Percentiles rank a stretch among this genome's conserved stretches.
Evolutionary conservation across 805 yeast species (phyloP).

Genomic region (Yarrowia hollandica): DNA sequence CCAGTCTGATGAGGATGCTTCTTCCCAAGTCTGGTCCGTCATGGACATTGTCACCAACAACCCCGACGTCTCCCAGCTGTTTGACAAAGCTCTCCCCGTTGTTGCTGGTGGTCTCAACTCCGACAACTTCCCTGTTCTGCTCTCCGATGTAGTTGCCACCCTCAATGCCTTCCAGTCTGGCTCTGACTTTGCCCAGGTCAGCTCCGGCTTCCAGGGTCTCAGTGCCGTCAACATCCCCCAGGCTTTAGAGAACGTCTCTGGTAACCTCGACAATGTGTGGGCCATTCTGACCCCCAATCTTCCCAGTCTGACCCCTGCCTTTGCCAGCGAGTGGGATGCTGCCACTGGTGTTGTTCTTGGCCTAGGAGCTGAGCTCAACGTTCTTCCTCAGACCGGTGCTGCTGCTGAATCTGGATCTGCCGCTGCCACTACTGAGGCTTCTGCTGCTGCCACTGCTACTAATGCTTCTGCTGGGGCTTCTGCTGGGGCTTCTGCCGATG

Average conservation of each 20-base stretch:
- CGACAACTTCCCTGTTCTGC: slow-evolving; percentile 9
- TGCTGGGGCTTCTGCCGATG: neutral
- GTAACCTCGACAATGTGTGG: neutral
- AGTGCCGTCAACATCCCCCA: slow-evolving; percentile 5
- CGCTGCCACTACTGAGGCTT: neutral
- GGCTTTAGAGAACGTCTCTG: neutral
- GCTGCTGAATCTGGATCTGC: neutral
- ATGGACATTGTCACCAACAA: slow-evolving; percentile 7
- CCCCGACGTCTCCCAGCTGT: neutral
- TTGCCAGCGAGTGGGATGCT: slow-evolving; percentile 4
- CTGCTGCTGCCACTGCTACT: neutral
- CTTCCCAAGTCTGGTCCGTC: slow-evolving; percentile 5
- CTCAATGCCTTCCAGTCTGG: neutral
- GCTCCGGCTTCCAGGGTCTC: neutral
- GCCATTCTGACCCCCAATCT: neutral
- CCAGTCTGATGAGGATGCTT: slow-evolving; percentile 5
- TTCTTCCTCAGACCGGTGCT: neutral
- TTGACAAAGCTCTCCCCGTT: neutral
- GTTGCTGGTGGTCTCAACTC: slow-evolving; percentile 7
- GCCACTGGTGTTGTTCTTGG: neutral
- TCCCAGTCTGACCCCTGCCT: slow-evolving; percentile 12
- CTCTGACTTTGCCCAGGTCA: neutral
- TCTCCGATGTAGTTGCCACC: neutral
- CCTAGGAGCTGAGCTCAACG: neutral
- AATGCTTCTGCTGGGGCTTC: neutral